Percentiles rank a stretch among this genome's conserved stretches.
phyloP scores from a whole-genome alignment of 306 rosid species.

The Geum urbanum region DNA sequence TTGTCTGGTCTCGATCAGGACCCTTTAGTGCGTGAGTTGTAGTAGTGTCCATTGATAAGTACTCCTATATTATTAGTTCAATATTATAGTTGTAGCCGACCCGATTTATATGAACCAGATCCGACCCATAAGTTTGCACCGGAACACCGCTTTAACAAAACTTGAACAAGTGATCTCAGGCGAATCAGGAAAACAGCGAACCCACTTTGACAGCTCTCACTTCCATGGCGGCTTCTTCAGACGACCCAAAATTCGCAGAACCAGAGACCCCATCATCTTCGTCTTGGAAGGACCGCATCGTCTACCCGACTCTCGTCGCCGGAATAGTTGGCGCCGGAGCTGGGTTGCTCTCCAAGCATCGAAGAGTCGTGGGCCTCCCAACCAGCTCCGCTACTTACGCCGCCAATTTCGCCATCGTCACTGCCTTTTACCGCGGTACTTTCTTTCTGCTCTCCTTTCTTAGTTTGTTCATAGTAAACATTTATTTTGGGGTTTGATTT shows the following conservation, averaged over 20 bases:
- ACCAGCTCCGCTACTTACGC: slow-evolving; percentile 64
- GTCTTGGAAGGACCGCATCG: slow-evolving; percentile 62
- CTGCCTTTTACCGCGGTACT: slow-evolving; percentile 86
- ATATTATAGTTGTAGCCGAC: too few relatives aligned
- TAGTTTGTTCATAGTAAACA: background rate
- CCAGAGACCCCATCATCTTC: slow-evolving; percentile 24
- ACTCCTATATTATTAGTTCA: too few relatives aligned
- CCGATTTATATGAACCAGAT: background rate
- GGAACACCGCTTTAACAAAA: background rate
- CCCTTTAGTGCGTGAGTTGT: too few relatives aligned
- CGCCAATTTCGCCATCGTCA: slow-evolving; percentile 61
- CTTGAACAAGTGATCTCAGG: background rate
- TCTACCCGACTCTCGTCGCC: slow-evolving; percentile 67
- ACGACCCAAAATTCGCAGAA: slow-evolving; percentile 21
- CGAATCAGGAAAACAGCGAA: background rate
- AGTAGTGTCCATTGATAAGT: too few relatives aligned
- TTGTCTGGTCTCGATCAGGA: too few relatives aligned
- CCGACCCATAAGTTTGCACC: background rate
- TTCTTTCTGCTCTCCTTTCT: background rate
- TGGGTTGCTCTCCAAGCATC: slow-evolving; percentile 71
- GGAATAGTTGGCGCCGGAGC: slow-evolving; percentile 82
- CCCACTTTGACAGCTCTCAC: background rate
- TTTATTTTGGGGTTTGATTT: background rate
- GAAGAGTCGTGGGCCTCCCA: slow-evolving; percentile 62
- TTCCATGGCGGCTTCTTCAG: slow-evolving; percentile 24